phyloP scores from a whole-genome alignment of 345 rosid species.

The Ceriops zippeliana region DNA sequence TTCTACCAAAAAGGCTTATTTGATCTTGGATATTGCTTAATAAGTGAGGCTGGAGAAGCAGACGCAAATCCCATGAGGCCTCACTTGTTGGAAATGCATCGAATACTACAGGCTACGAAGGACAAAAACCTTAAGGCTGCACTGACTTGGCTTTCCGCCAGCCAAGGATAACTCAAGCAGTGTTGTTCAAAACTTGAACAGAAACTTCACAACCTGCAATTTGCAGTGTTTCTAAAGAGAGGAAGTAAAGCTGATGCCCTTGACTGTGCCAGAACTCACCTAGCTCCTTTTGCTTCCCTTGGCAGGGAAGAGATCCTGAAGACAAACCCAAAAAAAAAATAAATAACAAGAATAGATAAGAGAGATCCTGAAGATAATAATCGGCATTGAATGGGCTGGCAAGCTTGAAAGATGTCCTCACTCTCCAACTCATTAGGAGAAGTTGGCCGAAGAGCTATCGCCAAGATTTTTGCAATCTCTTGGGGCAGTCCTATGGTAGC shows the following conservation, averaged over 20 bases:
- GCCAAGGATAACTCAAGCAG: constrained; percentile 7
- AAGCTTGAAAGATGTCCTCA: constrained; percentile 56
- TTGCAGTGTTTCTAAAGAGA: constrained; percentile 53
- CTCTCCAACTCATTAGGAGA: constrained; percentile 45
- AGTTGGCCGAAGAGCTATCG: constrained; percentile 42
- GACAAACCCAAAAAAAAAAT: neutral
- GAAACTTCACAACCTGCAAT: constrained; percentile 48
- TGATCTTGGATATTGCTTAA: constrained; percentile 67
- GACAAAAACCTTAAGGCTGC: constrained; percentile 56
- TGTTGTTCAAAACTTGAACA: constrained; percentile 53
- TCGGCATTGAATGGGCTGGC: constrained; percentile 43
- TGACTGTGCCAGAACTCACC: constrained; percentile 48
- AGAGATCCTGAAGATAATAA: constrained; percentile 43
- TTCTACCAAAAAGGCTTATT: constrained; percentile 69
- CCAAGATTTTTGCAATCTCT: constrained; percentile 42
- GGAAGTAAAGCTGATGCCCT: constrained; percentile 50
- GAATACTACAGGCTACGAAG: constrained; percentile 50
- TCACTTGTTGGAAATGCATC: constrained; percentile 50
- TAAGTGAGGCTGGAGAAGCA: constrained; percentile 54
- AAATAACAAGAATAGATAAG: too few species aligned
- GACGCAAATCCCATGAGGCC: constrained; percentile 37
- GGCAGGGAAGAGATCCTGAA: constrained; percentile 44
- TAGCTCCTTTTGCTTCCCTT: constrained; percentile 38
- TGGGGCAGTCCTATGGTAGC: constrained; percentile 47
- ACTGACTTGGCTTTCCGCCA: constrained; percentile 52